Base-by-base conservation (phyloP, 805 yeast genomes). In the Wickerhamiella allomyrinae region DNA sequence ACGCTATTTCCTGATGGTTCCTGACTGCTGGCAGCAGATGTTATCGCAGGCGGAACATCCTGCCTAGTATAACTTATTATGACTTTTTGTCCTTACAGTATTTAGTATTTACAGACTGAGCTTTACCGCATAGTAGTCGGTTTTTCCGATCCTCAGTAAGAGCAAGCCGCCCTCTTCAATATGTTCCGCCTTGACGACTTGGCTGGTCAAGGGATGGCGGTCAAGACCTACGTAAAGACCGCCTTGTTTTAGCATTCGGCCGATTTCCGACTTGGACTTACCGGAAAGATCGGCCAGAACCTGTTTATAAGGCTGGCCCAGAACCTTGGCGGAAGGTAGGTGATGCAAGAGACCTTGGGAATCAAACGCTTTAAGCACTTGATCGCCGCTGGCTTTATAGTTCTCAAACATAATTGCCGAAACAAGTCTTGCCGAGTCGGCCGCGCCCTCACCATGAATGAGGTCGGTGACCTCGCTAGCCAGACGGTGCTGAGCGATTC, bases 1-100 rank as follows among this genome's bases (percentile, higher is more conserved):
- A 55, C 63, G 95, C 34, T 91, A 91, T 52, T 82, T 91, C 42
- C 61, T 89, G 46, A 86, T 89, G 79, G 96, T 93, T 6, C 98
- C 98, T 1, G 95, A 81, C 40, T 58, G 62, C 43, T 58, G 63
- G 63, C 53, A 48, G 36, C 58, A 54, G 38, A 46, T 44, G 19
- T 15, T 14, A 5, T 20, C 24, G 25, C 24, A 20, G 17, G 31
- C 31, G 8, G 31, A 27, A 11, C 31, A 17, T 7, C 31, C 31
- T 11, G 17, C 17, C 4, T 11, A 14, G 9, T 27, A 27, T 7
- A 8, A 23, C 10, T 23, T 23, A 23, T 23, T 23, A 23, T 23
- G 10, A 23, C 10, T 23, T 23, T 23, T 8, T 23, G 7, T 23
- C 25, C 25, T 23, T 7, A 23, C 6, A 7, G 6, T 27, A 27